Evolutionary conservation across 2,329 filamentous ascomycete species (phyloP), one percentile per base, ranked within the genome.

Genomic region (Xylaria hypoxylon): DNA sequence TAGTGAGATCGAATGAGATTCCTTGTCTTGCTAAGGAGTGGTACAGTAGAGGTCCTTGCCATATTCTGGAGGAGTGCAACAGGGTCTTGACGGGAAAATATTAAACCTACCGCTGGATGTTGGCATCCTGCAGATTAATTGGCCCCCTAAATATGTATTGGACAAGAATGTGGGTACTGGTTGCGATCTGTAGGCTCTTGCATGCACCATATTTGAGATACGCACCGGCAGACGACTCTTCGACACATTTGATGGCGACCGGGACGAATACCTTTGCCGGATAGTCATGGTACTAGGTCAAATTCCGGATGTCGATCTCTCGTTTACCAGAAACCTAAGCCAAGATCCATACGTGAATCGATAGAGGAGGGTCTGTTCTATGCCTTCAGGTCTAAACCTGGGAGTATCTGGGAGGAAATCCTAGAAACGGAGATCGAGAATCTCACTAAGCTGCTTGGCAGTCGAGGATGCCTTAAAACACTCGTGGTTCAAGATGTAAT

Each of bases 131-230:
- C 22, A 48, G 45, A 17, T 26, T 13, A 26, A 48, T 28, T 17
- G 22, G 3, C 3, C 22, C 13, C 22, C 22, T 24, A 24, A 17
- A 13, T 26, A 26, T 48, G 7, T 28, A 26, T 48, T 48, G 22
- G 22, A 48, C 11, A 26, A 47, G 10, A 47, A 5, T 26, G n/a
- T 47, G 7, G 19, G 22, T 24, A 4, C 11, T 15, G 13, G 13
- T 26, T 26, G 24, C 5, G 45, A 48, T 13, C 4, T 48, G 45
- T 48, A 17, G 45, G 19, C 42, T 45, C 42, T 45, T 22, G 19
- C 42, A 45, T 45, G 42, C 7, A 44, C n/a, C 13, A 5, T 44
- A 44, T 44, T 44, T 44, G 42, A 44, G n/a, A 44, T 44, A 44
- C n/a, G 42, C n/a, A 44, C n/a, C 42, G 42, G 42, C 42, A 24